phyloP scores from a whole-genome alignment of 75 land plant genomes.

The Cupressus sempervirens region DNA sequence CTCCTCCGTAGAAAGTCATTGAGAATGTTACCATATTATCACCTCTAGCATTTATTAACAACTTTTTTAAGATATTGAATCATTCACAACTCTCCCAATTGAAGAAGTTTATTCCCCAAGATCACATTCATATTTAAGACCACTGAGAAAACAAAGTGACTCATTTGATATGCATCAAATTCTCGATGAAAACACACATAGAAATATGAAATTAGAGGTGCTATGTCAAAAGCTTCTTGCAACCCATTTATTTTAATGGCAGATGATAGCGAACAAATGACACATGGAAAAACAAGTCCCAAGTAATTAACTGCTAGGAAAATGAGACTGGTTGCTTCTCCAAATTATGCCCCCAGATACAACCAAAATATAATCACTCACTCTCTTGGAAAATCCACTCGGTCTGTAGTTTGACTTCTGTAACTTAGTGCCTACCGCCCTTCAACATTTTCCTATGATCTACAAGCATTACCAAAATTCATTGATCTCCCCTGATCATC shows the following conservation, averaged over 20 bases:
- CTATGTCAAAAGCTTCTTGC: not conserved
- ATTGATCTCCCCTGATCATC: not conserved
- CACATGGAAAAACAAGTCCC: not conserved
- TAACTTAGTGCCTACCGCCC: too few relatives aligned
- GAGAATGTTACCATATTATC: too few relatives aligned
- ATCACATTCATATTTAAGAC: too few relatives aligned
- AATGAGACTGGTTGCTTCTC: not conserved
- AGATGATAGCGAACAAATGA: not conserved
- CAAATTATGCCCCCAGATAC: not conserved
- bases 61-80: too few relatives aligned
- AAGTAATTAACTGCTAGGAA: not conserved
- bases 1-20: too few relatives aligned
- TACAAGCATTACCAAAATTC: not conserved
- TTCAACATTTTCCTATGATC: not conserved
- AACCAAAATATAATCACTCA: not conserved
- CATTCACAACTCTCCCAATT: too few relatives aligned
- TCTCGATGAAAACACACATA: too few relatives aligned
- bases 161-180: too few relatives aligned
- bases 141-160: too few relatives aligned
- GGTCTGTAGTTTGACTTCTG: not conserved
- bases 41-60: too few relatives aligned
- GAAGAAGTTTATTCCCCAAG: too few relatives aligned
- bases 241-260: too few relatives aligned
- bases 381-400: not conserved
- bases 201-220: not conserved